Percentiles rank a stretch among this genome's conserved stretches.
These are phyloP conservation scores for Curvularia spicifera DNA, from an alignment of 2,329 filamentous ascomycete genomes.

Conservation along the genomic window DNA sequence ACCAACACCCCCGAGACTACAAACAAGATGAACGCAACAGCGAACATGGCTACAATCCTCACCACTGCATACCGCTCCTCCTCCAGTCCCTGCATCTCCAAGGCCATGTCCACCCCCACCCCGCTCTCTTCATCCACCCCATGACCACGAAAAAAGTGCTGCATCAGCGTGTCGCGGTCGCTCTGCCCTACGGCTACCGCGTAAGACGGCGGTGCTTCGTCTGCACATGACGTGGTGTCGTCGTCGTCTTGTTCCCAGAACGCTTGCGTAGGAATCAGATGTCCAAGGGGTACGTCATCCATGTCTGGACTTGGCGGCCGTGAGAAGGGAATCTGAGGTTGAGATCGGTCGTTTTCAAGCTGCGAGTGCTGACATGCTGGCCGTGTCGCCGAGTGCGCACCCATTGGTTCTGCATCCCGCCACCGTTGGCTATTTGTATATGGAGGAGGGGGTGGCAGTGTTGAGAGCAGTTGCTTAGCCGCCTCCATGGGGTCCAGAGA, in stretches of 20 bases:
- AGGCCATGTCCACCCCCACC: conserved; percentile 14
- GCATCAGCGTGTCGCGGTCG: conserved; percentile 36
- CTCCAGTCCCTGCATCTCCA: conserved; percentile 21
- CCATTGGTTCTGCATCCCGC: not conserved
- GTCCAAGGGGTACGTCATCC: conserved; percentile 40
- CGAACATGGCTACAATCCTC: conserved; percentile 33
- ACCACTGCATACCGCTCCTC: conserved; percentile 37
- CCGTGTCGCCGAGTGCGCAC: not conserved
- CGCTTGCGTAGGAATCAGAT: conserved; percentile 26
- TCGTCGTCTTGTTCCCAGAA: conserved; percentile 3
- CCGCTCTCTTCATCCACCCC: conserved; percentile 19
- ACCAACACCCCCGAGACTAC: conserved; percentile 28
- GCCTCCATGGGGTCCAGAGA: conserved; percentile 5
- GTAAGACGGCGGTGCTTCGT: conserved; percentile 40
- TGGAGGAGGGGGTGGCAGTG: conserved; percentile 5
- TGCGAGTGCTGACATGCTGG: conserved; percentile 31
- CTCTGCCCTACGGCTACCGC: conserved; percentile 33
- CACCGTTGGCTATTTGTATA: conserved; percentile 4
- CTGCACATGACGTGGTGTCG: conserved; percentile 20
- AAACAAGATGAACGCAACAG: conserved; percentile 31
- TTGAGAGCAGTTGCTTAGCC: conserved; percentile 11
- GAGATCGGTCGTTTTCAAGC: conserved; percentile 12
- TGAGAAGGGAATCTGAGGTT: conserved; percentile 15
- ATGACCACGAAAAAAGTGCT: conserved; percentile 22
- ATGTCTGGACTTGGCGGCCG: conserved; percentile 16